Conservation (phyloP, 2,329 filamentous ascomycete species). For the Colletotrichum viniferum region DNA sequence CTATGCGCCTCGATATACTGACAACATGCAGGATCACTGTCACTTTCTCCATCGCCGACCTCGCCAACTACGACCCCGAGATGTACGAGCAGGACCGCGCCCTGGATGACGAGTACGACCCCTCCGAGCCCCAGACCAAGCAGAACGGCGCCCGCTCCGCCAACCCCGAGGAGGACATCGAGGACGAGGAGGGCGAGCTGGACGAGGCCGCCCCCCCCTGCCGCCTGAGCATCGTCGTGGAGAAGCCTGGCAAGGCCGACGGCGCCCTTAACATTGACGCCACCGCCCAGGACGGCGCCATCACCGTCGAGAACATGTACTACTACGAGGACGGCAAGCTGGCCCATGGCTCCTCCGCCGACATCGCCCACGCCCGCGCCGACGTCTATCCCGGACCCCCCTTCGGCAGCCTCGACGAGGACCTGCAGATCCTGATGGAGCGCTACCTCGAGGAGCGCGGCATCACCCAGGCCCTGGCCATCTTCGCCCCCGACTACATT, state of each 20-base stretch:
- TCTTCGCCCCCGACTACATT: slow-evolving; percentile 95
- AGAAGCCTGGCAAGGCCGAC: slow-evolving; percentile 73
- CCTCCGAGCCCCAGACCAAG: slow-evolving; percentile 54
- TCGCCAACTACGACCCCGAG: slow-evolving; percentile 69
- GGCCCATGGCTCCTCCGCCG: slow-evolving; percentile 76
- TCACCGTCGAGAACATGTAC: slow-evolving; percentile 89
- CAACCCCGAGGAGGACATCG: slow-evolving; percentile 55
- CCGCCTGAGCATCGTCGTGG: slow-evolving; percentile 83
- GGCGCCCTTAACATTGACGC: slow-evolving; percentile 89
- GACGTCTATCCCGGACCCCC: slow-evolving; percentile 88
- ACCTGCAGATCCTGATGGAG: slow-evolving; percentile 91
- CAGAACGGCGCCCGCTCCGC: slow-evolving; percentile 59
- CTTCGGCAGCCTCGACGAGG: slow-evolving; percentile 93
- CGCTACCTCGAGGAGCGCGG: slow-evolving; percentile 94
- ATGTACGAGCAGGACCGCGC: slow-evolving; percentile 60
- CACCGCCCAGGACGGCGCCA: slow-evolving; percentile 81
- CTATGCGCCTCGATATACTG: not conserved
- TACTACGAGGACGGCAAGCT: slow-evolving; percentile 82
- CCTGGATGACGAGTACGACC: slow-evolving; percentile 55
- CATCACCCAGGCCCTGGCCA: slow-evolving; percentile 82
- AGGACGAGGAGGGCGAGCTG: slow-evolving; percentile 52
- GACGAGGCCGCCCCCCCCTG: slow-evolving; percentile 72
- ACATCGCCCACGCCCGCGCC: slow-evolving; percentile 77
- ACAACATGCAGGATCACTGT: slow-evolving; percentile 67
- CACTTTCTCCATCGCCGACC: slow-evolving; percentile 83